Evolutionary conservation across 257 asterid species (phyloP).

Genomic region (Nicotiana sylvestris): DNA sequence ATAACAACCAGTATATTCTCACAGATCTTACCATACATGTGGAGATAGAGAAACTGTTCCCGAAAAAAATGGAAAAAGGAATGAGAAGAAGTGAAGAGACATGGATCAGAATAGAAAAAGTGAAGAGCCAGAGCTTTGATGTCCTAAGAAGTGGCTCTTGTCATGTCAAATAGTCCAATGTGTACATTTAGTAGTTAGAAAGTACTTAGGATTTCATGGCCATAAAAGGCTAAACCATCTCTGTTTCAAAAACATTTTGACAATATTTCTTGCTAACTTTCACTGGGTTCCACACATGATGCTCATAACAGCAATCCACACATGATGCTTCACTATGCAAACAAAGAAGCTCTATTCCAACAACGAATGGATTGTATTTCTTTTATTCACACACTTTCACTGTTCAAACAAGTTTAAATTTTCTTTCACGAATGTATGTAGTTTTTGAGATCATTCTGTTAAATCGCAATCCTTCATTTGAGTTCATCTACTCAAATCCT

Average conservation of each 20-base stretch:
- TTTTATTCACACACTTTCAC: not conserved
- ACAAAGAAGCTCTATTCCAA: not conserved
- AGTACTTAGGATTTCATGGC: not conserved
- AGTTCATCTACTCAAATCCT: not conserved
- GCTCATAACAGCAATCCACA: not conserved
- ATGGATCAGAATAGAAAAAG: not conserved
- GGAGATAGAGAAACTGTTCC: too few species aligned
- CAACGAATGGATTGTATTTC: not conserved
- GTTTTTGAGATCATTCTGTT: not conserved
- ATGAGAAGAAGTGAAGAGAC: conserved; percentile 4
- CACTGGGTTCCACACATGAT: not conserved
- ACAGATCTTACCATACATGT: too few species aligned
- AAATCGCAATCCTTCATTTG: not conserved
- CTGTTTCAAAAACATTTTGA: conserved; percentile 8
- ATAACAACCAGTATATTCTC: too few species aligned
- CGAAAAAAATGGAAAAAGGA: not conserved
- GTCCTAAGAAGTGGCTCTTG: conserved; percentile 7
- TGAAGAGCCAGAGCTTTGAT: not conserved
- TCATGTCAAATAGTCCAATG: conserved; percentile 7
- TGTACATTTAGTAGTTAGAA: not conserved
- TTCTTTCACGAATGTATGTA: too few species aligned
- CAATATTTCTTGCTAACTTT: not conserved
- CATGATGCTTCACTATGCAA: not conserved
- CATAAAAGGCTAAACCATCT: conserved; percentile 11
- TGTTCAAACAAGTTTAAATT: too few species aligned